Evolutionary conservation across 2,329 filamentous ascomycete species (phyloP), one percentile per base, ranked within the genome.

Genomic region (Allantophomopsis lycopodina): DNA sequence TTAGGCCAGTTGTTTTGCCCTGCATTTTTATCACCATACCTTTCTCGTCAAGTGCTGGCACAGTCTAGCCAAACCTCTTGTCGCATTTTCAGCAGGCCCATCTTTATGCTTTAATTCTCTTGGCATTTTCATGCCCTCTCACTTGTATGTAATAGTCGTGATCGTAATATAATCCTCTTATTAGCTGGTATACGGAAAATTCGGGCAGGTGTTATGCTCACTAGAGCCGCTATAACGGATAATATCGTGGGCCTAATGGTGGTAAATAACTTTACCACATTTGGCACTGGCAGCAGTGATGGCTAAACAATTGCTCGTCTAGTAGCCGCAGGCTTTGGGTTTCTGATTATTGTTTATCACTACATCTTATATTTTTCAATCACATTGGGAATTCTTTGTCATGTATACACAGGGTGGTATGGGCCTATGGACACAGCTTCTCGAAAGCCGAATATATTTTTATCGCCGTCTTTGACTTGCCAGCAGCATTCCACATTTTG

Each of bases 191-290:
- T 79, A 10, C 61, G 60, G n/a, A 54, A 60, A 2, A 76, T 68
- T 7, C 59, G 72, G 2, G 53, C 79, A 0, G 84, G 61, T 41
- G 75, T 59, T 7, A 71, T 91, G 0, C 64, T 87, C 1, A 73
- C 73, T 2, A 78, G 73, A 42, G 83, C 82, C 1, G 84, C 83
- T 0, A 83, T 91, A 73, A 73, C 91, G 60, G 84, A 91, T 52
- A 83, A 91, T 58, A 77, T 89, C 0, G 70, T 83, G 2, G 83
- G 82, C 0, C 60, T 89, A 8, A 73, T 88, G 7, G 81, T 89
- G 73, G 79, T 86, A 0, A 74, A 84, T 47, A 69, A 89, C 35
- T 79, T 91, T 16, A 72, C 79, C 0, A 78, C 76, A 36, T 61
- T 89, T 0, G 79, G 57, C 40, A 54, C 32, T 34, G 35, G 21